Evolutionary conservation across 2,329 filamentous ascomycete genomes (phyloP), one percentile per base, ranked within the genome.

Genomic region (Dissoconium aciculare): DNA sequence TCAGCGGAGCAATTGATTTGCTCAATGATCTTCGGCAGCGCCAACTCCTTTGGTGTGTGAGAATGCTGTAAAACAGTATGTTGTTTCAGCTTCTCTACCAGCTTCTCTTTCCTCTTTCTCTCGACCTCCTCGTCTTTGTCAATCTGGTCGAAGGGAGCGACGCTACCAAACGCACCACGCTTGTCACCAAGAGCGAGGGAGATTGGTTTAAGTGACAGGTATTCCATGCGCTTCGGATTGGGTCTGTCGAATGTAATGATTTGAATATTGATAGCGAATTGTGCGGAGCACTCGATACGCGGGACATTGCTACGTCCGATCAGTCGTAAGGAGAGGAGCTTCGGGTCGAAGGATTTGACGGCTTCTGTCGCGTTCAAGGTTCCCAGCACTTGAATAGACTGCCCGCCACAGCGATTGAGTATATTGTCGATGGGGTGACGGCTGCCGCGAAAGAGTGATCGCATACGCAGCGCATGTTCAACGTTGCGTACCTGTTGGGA

Each of bases 1-100:
- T 98, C 91, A 61, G 77, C 84, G 0, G 85, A 83, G 66, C 89
- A 98, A 50, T 98, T 98, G 52, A 95, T 78, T 57, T 95, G 87
- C 45, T 85, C 83, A 42, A 94, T 70, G 35, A 95, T 85, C 34
- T 72, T 73, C 4, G 77, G 69, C 16, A 98, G 62, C 1, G 80
- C 78, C 38, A 73, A 69, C 53, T 98, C 89, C 47, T 93, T 87
- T 36, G 75, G 70, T 1, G 87, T 89, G 2, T 76, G 71, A 3
- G 71, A 60, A 49, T 80, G 80, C 42, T 74, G 74, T 32, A 80
- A 63, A 4, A 98, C 83, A 2, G 79, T 87, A 54, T 98, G 91
- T 40, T 83, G 67, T 49, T 78, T 83, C 28, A 95, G 60, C 56
- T 95, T 95, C 43, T 92, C 74, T 4, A 89, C 74, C 24, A 98